These are phyloP conservation scores for Aureobasidium melanogenum DNA, from an alignment of 2,329 filamentous ascomycete genomes.

Conservation along the genomic window DNA sequence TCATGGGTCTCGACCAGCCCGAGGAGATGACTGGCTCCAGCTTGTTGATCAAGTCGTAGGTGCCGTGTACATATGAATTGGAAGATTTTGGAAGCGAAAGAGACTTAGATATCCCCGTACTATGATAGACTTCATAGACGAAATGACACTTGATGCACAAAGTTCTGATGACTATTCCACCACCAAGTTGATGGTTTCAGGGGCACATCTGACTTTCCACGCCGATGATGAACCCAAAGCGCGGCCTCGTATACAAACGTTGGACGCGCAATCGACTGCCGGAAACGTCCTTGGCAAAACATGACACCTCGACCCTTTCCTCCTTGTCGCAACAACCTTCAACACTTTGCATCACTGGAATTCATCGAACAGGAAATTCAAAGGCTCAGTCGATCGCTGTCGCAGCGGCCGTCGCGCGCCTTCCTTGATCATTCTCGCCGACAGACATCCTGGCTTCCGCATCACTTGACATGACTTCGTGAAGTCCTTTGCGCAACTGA, in stretches of 20 bases:
- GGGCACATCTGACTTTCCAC: neutral
- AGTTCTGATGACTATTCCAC: too few relatives aligned
- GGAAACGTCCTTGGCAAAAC: neutral
- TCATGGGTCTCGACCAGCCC: constrained; percentile 85
- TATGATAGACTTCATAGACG: neutral
- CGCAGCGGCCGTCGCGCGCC: neutral
- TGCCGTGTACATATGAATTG: neutral
- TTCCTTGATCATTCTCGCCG: neutral
- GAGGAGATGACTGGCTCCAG: constrained; percentile 85
- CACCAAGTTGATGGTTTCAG: too few relatives aligned
- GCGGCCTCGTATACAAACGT: neutral
- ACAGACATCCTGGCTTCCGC: neutral
- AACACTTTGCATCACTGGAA: neutral
- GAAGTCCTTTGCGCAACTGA: neutral
- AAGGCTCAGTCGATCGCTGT: neutral
- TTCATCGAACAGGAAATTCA: neutral
- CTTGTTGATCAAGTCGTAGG: constrained; percentile 64
- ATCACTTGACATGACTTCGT: neutral
- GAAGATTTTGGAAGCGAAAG: neutral
- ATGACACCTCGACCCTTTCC: neutral
- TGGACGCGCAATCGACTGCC: neutral
- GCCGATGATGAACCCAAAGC: neutral
- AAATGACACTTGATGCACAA: constrained; percentile 1
- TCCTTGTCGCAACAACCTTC: neutral
- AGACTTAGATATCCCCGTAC: neutral